A percentile compares a stretch with the other conserved stretches of the same genome.
These are phyloP conservation scores for Phytophthora pisi DNA, from an alignment of 352 stramenopile genomes.

Conservation along the genomic window DNA sequence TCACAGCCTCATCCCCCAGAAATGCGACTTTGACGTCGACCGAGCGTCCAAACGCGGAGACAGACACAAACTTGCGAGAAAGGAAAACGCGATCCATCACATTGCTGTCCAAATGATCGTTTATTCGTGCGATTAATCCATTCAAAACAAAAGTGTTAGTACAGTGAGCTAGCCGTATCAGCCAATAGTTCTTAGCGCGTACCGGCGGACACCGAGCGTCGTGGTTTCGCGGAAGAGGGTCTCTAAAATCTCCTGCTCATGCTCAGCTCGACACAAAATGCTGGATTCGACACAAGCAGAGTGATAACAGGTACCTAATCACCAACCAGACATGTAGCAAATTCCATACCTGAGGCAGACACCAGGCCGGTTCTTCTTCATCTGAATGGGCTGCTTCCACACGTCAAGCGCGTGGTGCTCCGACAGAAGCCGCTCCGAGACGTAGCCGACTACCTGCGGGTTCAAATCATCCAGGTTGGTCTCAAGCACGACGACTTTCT, in stretches of 20 bases:
- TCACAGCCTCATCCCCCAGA: slow-evolving; percentile 56
- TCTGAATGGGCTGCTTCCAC: slow-evolving; percentile 89
- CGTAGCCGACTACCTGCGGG: slow-evolving; percentile 80
- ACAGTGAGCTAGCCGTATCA: not conserved
- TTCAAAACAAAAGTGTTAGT: slow-evolving; percentile 19
- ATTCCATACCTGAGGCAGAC: slow-evolving; percentile 67
- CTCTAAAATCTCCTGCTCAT: slow-evolving; percentile 61
- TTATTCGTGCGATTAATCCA: slow-evolving; percentile 26
- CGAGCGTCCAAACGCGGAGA: slow-evolving; percentile 47
- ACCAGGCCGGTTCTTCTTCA: slow-evolving; percentile 91
- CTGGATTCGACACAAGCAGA: slow-evolving; percentile 31
- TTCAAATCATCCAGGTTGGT: slow-evolving; percentile 93
- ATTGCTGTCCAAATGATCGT: slow-evolving; percentile 43
- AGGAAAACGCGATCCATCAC: slow-evolving; percentile 64
- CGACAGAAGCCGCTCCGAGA: slow-evolving; percentile 74
- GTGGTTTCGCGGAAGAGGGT: slow-evolving; percentile 86
- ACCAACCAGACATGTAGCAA: not conserved
- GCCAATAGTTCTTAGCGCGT: slow-evolving; percentile 13
- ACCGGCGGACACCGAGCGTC: slow-evolving; percentile 89
- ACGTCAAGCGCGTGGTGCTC: slow-evolving; percentile 79
- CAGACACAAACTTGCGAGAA: slow-evolving; percentile 52
- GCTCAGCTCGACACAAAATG: slow-evolving; percentile 71
- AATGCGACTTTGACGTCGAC: slow-evolving; percentile 73
- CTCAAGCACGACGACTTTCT: slow-evolving; percentile 83
- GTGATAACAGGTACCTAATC: not conserved